These are phyloP conservation scores for Phytophthora palmivora DNA, from an alignment of 352 stramenopile genomes.

Conservation along the genomic window DNA sequence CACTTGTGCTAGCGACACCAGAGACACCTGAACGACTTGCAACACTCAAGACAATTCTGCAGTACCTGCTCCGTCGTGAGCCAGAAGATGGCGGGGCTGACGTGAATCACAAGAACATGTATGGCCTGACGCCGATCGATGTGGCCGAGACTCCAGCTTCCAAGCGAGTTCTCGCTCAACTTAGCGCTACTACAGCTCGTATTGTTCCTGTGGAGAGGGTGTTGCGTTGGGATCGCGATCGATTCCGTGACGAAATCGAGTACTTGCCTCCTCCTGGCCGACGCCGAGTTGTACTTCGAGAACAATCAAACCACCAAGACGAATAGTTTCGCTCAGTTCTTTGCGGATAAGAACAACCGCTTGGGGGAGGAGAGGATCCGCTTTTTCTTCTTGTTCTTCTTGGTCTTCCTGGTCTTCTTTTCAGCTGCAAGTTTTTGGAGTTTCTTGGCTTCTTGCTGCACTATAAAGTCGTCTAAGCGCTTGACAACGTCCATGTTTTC, in stretches of 20 bases:
- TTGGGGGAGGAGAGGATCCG: slow-evolving; percentile 43
- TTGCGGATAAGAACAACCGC: slow-evolving; percentile 55
- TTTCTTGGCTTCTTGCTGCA: slow-evolving; percentile 39
- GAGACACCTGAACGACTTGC: slow-evolving; percentile 17
- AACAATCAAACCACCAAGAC: slow-evolving; percentile 7
- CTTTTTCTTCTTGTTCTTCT: slow-evolving; percentile 32
- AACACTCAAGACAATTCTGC: slow-evolving; percentile 30
- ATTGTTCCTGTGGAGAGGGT: slow-evolving; percentile 54
- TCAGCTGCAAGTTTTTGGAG: slow-evolving; percentile 19
- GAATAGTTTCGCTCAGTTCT: slow-evolving; percentile 37
- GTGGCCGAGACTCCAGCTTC: slow-evolving; percentile 49
- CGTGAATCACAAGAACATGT: slow-evolving; percentile 79
- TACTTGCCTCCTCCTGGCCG: slow-evolving; percentile 42
- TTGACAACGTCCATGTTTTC: slow-evolving; percentile 71
- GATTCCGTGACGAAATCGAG: slow-evolving; percentile 53
- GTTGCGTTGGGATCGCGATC: slow-evolving; percentile 61
- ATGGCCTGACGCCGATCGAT: slow-evolving; percentile 67
- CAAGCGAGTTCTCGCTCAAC: slow-evolving; percentile 51
- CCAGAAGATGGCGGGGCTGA: slow-evolving; percentile 38
- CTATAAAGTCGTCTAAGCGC: slow-evolving; percentile 61
- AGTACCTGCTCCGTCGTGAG: slow-evolving; percentile 39
- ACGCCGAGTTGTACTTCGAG: slow-evolving; percentile 43
- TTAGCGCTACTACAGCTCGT: slow-evolving; percentile 53
- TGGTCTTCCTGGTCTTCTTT: slow-evolving; percentile 43
- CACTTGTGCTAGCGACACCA: slow-evolving; percentile 43